Evolutionary conservation across 1,284 basidiomycete species (phyloP).

Genomic region (Tetrapyrgos nigripes): DNA sequence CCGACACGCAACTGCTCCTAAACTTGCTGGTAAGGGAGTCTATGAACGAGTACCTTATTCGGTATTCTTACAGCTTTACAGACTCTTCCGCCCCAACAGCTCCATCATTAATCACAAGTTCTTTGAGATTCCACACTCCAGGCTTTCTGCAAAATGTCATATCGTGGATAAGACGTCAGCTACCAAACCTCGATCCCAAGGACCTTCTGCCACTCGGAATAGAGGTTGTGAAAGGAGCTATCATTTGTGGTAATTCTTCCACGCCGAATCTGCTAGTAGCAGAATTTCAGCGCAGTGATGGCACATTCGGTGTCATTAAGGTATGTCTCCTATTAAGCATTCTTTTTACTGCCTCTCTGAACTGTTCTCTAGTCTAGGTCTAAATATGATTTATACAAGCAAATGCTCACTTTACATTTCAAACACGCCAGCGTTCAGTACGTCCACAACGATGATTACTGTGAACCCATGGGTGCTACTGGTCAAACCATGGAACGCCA

Average conservation of each 20-base stretch:
- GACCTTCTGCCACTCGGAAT: conserved; percentile 85
- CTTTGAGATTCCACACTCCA: conserved; percentile 47
- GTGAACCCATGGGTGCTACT: conserved; percentile 65
- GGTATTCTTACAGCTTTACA: conserved; percentile 4
- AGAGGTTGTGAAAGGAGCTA: conserved; percentile 73
- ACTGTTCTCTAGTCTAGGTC: conserved; percentile 69
- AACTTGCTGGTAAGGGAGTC: conserved; percentile 4
- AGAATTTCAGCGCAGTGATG: conserved; percentile 76
- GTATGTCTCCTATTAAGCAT: conserved; percentile 43
- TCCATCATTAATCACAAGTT: conserved; percentile 36
- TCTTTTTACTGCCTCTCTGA: neutral
- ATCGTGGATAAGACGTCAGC: conserved; percentile 60
- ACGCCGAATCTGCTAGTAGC: conserved; percentile 83
- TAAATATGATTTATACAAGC: conserved; percentile 81
- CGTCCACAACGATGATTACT: conserved; percentile 80
- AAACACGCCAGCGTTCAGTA: conserved; percentile 68
- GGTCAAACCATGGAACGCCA: conserved; percentile 70
- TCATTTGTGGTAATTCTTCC: conserved; percentile 84
- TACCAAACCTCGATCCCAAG: conserved; percentile 76
- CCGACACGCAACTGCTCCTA: conserved; percentile 26
- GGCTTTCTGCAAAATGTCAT: conserved; percentile 49
- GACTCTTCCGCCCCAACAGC: conserved; percentile 33
- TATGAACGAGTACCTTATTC: neutral
- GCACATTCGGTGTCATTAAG: conserved; percentile 80
- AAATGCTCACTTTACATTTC: conserved; percentile 76